Evolutionary conservation across 805 yeast species (phyloP).

Genomic region (Saccharomycopsis malanga): DNA sequence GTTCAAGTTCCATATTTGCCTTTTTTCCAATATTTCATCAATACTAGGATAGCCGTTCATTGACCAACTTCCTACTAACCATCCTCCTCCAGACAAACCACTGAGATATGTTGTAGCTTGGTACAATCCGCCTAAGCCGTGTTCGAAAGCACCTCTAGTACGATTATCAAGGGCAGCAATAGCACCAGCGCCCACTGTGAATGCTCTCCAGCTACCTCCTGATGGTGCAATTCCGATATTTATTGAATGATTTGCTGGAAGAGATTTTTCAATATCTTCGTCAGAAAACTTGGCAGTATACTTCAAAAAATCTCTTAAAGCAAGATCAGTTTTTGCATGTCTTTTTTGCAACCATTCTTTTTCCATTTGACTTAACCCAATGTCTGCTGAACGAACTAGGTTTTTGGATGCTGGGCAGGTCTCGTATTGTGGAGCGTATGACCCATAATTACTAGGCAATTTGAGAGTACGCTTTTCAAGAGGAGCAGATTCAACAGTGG

Average conservation of each 20-base stretch:
- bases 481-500: too few relatives aligned
- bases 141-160: slow-evolving; percentile 45
- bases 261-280: slow-evolving; percentile 26
- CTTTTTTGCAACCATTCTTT: slow-evolving; percentile 44
- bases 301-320: slow-evolving; percentile 40
- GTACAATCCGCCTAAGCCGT: slow-evolving; percentile 66
- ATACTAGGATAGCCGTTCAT: slow-evolving; percentile 71
- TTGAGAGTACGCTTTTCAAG: too few relatives aligned
- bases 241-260: slow-evolving; percentile 30
- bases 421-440: too few relatives aligned
- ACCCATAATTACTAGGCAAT: too few relatives aligned
- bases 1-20: slow-evolving; percentile 58
- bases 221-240: slow-evolving; percentile 57
- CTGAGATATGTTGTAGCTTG: slow-evolving; percentile 65
- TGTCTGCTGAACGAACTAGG: slow-evolving; percentile 43
- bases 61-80: slow-evolving; percentile 66
- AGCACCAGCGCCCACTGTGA: slow-evolving; percentile 80
- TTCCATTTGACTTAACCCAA: slow-evolving; percentile 40
- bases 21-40: slow-evolving; percentile 43
- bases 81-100: slow-evolving; percentile 79
- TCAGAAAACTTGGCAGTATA: slow-evolving; percentile 31
- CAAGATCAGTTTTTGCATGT: slow-evolving; percentile 39
- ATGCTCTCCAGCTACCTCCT: slow-evolving; percentile 90
- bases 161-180: slow-evolving; percentile 73
- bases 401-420: too few relatives aligned